These are phyloP conservation scores for Lactarius indigo DNA, from an alignment of 768 basidiomycete genomes.

Conservation along the genomic window DNA sequence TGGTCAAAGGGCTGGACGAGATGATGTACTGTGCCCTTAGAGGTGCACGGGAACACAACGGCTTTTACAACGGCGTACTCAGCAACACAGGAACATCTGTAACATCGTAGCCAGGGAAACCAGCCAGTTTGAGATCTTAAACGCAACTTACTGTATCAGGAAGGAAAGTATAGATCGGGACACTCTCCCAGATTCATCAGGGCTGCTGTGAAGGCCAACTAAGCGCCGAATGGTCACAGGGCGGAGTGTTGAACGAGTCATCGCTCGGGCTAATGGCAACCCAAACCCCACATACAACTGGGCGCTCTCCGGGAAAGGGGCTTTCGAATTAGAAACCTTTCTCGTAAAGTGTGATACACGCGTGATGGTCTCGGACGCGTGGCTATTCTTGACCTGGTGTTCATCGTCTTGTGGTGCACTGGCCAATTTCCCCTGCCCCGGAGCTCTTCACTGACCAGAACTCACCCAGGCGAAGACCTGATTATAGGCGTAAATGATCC, in stretches of 20 bases:
- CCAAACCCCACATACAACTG: not conserved
- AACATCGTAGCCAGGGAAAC: no score
- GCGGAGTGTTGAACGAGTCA: not conserved
- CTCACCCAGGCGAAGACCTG: not conserved
- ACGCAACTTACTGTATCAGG: no score
- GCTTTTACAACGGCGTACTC: no score
- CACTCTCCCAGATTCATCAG: no score
- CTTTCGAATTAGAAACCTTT: not conserved
- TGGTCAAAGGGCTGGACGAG: not conserved
- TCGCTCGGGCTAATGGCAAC: not conserved
- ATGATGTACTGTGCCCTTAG: no score
- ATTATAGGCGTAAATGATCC: not conserved
- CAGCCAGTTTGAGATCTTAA: no score
- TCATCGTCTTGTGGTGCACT: not conserved
- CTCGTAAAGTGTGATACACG: not conserved
- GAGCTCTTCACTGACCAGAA: not conserved
- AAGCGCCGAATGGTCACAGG: not conserved
- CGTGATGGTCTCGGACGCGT: not conserved
- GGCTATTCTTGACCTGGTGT: not conserved
- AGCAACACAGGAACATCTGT: no score
- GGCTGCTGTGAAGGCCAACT: not conserved
- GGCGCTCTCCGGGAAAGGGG: not conserved
- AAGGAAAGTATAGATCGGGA: no score
- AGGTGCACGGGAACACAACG: not conserved
- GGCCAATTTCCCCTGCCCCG: not conserved